Percentiles rank a stretch among this genome's conserved stretches.
phyloP scores from a whole-genome alignment of 2,329 filamentous ascomycete genomes.

The Phaeophleospora eucalypticola region DNA sequence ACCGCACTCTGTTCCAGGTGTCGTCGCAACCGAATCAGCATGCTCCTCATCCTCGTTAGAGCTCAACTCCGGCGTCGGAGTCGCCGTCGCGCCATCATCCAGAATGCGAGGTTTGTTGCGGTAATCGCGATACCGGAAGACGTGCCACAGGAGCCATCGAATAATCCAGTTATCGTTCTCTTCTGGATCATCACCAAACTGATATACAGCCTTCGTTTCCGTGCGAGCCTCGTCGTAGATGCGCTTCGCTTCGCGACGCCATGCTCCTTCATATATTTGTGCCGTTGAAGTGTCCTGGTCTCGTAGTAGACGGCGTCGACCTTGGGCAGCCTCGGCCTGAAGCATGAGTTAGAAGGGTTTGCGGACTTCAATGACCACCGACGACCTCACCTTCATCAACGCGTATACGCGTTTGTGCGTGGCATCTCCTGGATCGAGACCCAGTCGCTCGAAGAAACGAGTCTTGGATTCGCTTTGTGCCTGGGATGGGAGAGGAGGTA shows the following conservation, averaged over 20 bases:
- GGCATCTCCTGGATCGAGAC: slow-evolving; percentile 35
- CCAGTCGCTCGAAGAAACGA: slow-evolving; percentile 38
- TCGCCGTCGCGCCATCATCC: neutral
- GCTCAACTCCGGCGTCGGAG: neutral
- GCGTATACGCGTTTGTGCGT: slow-evolving; percentile 35
- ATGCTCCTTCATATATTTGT: slow-evolving; percentile 44
- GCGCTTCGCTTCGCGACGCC: slow-evolving; percentile 38
- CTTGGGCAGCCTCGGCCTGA: slow-evolving; percentile 39
- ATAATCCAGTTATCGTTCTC: slow-evolving; percentile 47
- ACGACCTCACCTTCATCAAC: slow-evolving; percentile 37
- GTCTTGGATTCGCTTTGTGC: slow-evolving; percentile 42
- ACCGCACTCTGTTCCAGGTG: neutral
- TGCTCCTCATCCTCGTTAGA: slow-evolving; percentile 3
- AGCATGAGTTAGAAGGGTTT: slow-evolving; percentile 2
- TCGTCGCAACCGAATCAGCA: neutral
- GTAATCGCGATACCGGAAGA: slow-evolving; percentile 44
- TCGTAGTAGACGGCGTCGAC: slow-evolving; percentile 37
- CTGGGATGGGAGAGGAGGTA: slow-evolving; percentile 17
- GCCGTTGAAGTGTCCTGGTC: slow-evolving; percentile 35
- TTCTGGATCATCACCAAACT: slow-evolving; percentile 36
- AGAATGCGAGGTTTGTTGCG: slow-evolving; percentile 31
- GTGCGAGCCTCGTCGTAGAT: slow-evolving; percentile 37
- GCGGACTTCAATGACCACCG: neutral
- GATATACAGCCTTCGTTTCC: slow-evolving; percentile 38
- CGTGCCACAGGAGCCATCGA: slow-evolving; percentile 48